A percentile compares a stretch with the other conserved stretches of the same genome.
These are phyloP conservation scores for Mycena galericulata DNA, from an alignment of 768 basidiomycete species.

Conservation along the genomic window DNA sequence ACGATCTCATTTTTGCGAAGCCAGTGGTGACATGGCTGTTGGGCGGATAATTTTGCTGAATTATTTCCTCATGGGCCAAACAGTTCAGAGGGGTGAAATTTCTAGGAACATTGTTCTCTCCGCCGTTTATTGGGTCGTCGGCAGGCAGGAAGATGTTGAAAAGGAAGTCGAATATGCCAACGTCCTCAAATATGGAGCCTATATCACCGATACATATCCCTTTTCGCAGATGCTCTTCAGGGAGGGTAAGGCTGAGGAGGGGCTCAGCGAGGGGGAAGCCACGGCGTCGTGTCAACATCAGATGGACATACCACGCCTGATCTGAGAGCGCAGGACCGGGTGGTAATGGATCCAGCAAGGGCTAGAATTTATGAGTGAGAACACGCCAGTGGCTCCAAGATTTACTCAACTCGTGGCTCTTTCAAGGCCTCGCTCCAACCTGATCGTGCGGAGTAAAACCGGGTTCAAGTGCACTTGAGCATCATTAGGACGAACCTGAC, in stretches of 20 bases:
- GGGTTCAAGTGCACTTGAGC: no score
- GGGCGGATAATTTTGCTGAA: background rate
- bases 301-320: background rate
- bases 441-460: no score
- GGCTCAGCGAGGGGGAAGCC: background rate
- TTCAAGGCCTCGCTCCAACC: no score
- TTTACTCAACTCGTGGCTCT: no score
- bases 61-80: background rate
- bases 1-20: background rate
- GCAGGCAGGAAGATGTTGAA: conserved; percentile 52
- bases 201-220: background rate
- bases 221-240: background rate
- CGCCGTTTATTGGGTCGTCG: conserved; percentile 45
- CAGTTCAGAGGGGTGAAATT: background rate
- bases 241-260: background rate
- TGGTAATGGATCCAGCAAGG: background rate
- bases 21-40: background rate
- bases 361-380: no score
- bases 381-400: no score
- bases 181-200: background rate
- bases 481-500: no score
- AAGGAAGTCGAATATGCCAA: conserved; percentile 51
- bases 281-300: background rate
- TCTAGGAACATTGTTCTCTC: conserved; percentile 4
- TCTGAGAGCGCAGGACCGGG: background rate